These are phyloP conservation scores for Bretschneidera sinensis DNA, from an alignment of 345 rosid genomes.

Conservation along the genomic window DNA sequence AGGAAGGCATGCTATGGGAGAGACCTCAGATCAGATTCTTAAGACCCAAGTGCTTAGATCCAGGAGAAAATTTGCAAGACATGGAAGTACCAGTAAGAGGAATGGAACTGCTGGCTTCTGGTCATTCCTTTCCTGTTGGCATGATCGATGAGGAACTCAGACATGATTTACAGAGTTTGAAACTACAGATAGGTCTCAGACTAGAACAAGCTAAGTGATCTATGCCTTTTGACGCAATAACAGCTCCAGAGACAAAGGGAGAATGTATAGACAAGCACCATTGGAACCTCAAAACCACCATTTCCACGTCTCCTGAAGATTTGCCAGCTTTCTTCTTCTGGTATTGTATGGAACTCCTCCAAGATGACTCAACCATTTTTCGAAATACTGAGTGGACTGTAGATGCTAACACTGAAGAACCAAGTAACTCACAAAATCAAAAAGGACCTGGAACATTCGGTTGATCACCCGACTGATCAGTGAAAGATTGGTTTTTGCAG, in stretches of 20 bases:
- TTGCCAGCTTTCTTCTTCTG: conserved; percentile 47
- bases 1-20: conserved; percentile 57
- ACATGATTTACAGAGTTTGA: conserved; percentile 20
- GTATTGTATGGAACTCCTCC: conserved; percentile 51
- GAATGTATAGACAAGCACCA: conserved; percentile 4
- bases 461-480: conserved; percentile 21
- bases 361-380: conserved; percentile 23
- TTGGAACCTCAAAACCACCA: conserved; percentile 21
- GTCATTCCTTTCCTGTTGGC: conserved; percentile 45
- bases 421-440: conserved; percentile 10
- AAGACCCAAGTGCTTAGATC: conserved; percentile 21
- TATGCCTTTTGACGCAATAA: conserved; percentile 7
- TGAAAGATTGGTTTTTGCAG: conserved; percentile 45
- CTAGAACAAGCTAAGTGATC: conserved; percentile 26
- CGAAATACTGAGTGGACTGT: conserved; percentile 3
- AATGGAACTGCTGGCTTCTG: conserved; percentile 43
- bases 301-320: conserved; percentile 28
- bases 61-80: conserved; percentile 30
- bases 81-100: conserved; percentile 50
- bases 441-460: conserved; percentile 19
- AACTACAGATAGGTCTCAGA: conserved; percentile 27
- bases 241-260: conserved; percentile 30
- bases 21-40: conserved; percentile 41
- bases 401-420: conserved; percentile 8
- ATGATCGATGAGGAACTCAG: conserved; percentile 31